Evolutionary conservation across 441 rosid genomes (phyloP).

Genomic region (Pelargonium australe): DNA sequence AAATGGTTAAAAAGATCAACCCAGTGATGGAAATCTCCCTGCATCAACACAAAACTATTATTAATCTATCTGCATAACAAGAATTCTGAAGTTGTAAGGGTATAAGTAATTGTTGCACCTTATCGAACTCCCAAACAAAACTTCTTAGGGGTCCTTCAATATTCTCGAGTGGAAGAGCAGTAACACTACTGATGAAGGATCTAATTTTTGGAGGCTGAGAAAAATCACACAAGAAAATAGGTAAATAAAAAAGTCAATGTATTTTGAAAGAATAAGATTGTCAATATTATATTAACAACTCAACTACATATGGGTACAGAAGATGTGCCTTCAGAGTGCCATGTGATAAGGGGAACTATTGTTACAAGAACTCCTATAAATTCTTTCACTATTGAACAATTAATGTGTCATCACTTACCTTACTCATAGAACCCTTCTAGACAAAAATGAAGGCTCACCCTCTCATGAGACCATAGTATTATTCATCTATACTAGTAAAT

Average conservation of each 20-base stretch:
- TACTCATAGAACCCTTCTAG: too few species aligned
- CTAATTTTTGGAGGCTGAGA: conserved; percentile 88
- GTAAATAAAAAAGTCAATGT: neutral
- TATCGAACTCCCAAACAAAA: conserved; percentile 90
- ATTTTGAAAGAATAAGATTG: neutral
- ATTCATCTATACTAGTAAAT: too few species aligned
- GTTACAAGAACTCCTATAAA: too few species aligned
- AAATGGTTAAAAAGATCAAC: conserved; percentile 91
- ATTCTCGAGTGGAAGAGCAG: conserved; percentile 58
- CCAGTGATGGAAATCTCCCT: conserved; percentile 99
- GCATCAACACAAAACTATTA: conserved; percentile 23
- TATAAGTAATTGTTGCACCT: too few species aligned
- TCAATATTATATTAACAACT: neutral
- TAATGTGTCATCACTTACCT: too few species aligned
- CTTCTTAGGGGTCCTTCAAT: conserved; percentile 66
- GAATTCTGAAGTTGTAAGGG: too few species aligned
- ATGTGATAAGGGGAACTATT: too few species aligned
- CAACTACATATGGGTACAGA: neutral
- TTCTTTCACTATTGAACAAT: too few species aligned
- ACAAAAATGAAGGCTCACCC: too few species aligned
- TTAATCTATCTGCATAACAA: conserved; percentile 20
- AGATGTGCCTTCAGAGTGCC: too few species aligned
- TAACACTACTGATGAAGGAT: conserved; percentile 69
- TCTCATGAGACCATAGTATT: too few species aligned
- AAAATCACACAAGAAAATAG: conserved; percentile 18